Conservation (phyloP, 371 early-diverging fungal species). For the Smittium mucronatum region DNA sequence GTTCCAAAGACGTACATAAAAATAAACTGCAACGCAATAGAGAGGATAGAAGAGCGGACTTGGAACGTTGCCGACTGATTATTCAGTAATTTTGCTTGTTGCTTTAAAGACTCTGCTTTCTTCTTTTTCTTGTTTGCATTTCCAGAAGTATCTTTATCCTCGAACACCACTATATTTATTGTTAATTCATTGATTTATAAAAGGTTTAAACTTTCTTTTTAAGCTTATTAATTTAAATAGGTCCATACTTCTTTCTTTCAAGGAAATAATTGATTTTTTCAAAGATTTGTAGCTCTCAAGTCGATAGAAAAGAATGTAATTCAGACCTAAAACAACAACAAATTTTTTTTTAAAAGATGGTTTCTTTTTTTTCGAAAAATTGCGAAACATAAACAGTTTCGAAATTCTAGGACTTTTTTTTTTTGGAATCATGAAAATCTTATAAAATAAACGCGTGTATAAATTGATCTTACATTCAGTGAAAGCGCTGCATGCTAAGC, state of each 20-base stretch:
- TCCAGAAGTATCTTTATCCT: not conserved
- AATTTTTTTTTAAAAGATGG: not conserved
- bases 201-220: not conserved
- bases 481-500: not conserved
- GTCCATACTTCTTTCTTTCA: not conserved
- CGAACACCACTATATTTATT: not conserved
- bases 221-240: not conserved
- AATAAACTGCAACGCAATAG: not conserved
- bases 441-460: not conserved
- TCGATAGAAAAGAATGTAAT: constrained; percentile 4
- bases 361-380: not conserved
- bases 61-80: not conserved
- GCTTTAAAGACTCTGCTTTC: constrained; percentile 1
- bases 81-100: not conserved
- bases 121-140: constrained; percentile 7
- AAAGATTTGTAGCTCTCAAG: not conserved
- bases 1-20: constrained; percentile 6
- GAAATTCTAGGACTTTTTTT: not conserved
- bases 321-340: constrained; percentile 1
- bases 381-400: not conserved
- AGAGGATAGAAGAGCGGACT: not conserved
- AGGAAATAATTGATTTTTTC: not conserved
- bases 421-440: not conserved
- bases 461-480: not conserved
- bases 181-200: not conserved